A percentile compares a stretch with the other conserved stretches of the same genome.
Conservation (phyloP, 1,284 basidiomycete genomes). For the Ustilago shanxiensis region DNA sequence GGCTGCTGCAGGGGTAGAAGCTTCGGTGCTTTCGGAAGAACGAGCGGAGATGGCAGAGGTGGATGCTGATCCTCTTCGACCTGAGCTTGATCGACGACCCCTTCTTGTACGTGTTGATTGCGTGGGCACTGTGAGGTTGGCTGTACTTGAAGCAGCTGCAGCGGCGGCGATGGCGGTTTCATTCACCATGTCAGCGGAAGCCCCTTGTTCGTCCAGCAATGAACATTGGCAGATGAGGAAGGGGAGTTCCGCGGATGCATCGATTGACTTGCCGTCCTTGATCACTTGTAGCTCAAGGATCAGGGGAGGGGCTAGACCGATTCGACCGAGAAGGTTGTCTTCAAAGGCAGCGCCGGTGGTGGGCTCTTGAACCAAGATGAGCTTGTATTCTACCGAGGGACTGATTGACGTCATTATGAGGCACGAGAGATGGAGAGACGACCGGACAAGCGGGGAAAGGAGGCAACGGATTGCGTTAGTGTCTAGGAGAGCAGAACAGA, state of each 20-base stretch:
- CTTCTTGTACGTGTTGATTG: conserved; percentile 11
- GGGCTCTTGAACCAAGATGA: conserved; percentile 51
- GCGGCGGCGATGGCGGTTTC: background rate
- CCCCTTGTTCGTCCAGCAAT: conserved; percentile 39
- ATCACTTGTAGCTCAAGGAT: conserved; percentile 48
- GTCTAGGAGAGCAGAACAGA: background rate
- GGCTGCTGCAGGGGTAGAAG: background rate
- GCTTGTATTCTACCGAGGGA: conserved; percentile 22
- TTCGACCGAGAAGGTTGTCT: conserved; percentile 48
- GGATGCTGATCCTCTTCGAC: conserved; percentile 19
- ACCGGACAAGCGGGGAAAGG: background rate
- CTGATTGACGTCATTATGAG: conserved; percentile 20
- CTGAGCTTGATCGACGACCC: conserved; percentile 22
- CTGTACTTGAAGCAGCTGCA: background rate
- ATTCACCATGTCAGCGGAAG: conserved; percentile 41
- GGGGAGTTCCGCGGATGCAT: conserved; percentile 40
- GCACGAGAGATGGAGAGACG: background rate
- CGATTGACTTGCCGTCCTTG: conserved; percentile 19
- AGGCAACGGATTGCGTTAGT: background rate
- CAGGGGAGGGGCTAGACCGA: conserved; percentile 55
- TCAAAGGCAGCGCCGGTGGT: conserved; percentile 54
- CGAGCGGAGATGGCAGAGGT: conserved; percentile 1
- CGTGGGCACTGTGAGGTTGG: background rate
- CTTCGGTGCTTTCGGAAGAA: conserved; percentile 9
- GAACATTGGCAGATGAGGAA: conserved; percentile 57